Percentiles rank a stretch among this genome's conserved stretches.
Evolutionary conservation across 768 basidiomycete species (phyloP).

Genomic region (Daedaleopsis sinensis): DNA sequence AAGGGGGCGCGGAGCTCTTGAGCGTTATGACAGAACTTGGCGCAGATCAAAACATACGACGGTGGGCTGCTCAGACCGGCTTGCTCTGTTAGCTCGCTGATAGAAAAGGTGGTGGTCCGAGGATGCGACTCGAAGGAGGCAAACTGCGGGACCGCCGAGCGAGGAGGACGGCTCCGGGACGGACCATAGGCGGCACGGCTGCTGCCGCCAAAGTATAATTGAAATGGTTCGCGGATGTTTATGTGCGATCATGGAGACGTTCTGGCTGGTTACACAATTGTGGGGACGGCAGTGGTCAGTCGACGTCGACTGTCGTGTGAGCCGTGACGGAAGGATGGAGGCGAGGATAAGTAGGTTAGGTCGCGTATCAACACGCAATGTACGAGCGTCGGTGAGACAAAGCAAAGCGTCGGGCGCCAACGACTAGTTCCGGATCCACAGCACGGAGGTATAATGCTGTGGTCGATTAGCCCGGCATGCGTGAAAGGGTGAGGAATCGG

Average conservation of each 20-base stretch:
- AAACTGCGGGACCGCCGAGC: background rate
- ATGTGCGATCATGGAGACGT: background rate
- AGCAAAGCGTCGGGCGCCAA: background rate
- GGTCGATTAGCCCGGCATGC: background rate
- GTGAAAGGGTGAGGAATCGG: background rate
- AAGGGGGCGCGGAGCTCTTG: no score
- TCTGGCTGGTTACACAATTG: background rate
- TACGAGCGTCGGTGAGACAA: background rate
- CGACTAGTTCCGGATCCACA: background rate
- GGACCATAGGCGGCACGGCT: background rate
- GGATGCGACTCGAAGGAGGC: background rate
- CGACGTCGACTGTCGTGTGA: background rate
- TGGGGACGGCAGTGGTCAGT: background rate
- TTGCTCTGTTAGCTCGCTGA: no score
- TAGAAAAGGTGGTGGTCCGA: background rate
- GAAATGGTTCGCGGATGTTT: background rate
- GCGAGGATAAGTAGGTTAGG: background rate
- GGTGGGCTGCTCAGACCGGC: no score
- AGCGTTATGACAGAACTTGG: background rate
- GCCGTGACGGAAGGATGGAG: background rate
- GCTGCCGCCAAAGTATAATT: background rate
- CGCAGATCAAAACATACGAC: conserved; percentile 10
- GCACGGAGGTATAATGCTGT: background rate
- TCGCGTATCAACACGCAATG: background rate
- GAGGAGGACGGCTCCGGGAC: background rate